Percentiles rank a stretch among this genome's conserved stretches.
phyloP scores from a whole-genome alignment of 2,329 filamentous ascomycete species.

The Aurifilum marmelostoma region DNA sequence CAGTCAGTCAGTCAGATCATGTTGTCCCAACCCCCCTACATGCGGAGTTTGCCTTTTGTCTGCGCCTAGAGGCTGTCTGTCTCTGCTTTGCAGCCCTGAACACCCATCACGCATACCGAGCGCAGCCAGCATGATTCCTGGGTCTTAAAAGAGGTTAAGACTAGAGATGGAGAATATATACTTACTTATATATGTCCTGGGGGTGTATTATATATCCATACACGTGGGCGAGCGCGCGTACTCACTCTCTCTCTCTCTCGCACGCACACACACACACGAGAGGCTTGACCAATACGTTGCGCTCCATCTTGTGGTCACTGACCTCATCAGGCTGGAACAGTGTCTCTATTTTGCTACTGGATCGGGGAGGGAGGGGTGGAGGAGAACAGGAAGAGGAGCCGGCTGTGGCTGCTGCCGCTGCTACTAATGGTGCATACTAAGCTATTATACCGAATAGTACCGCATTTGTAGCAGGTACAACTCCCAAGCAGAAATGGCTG shows the following conservation, averaged over 20 bases:
- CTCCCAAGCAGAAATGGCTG: neutral
- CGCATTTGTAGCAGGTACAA: neutral
- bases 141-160: too few relatives aligned
- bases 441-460: neutral
- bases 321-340: conserved; percentile 20
- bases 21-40: neutral
- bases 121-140: conserved; percentile 11
- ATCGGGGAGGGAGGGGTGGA: neutral
- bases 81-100: too few relatives aligned
- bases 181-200: neutral
- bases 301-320: conserved; percentile 19
- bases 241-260: too few relatives aligned
- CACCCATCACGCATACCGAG: neutral
- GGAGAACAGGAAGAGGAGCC: conserved; percentile 8
- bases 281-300: conserved; percentile 23
- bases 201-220: neutral
- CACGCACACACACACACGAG: neutral
- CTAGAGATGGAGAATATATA: too few relatives aligned
- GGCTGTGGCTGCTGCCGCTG: conserved; percentile 18
- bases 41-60: conserved; percentile 6
- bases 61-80: too few relatives aligned
- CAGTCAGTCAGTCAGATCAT: conserved; percentile 1
- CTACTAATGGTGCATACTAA: neutral
- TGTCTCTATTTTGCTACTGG: too few relatives aligned
- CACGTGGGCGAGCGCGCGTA: too few relatives aligned